Evolutionary conservation across 1,284 basidiomycete genomes (phyloP), one percentile per base, ranked within the genome.

Genomic region (Ustilago tritici): DNA sequence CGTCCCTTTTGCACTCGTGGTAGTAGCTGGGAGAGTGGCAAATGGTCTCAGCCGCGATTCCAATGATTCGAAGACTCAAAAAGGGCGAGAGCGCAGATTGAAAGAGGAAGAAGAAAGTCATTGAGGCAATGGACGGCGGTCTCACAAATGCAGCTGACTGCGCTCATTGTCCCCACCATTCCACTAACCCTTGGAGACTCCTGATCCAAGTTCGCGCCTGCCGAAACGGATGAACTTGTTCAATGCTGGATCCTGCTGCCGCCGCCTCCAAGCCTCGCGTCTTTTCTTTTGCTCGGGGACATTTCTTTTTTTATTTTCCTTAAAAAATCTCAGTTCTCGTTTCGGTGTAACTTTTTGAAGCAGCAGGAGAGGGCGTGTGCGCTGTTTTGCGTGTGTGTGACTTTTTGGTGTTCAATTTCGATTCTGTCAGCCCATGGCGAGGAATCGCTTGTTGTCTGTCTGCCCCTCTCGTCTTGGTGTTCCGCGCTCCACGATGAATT

Each of bases 231-330:
- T 46, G 43, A n/a, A 46, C 46, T 49, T 49, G n/a, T 49, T 19
- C 46, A 8, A 49, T 49, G n/a, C 46, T 28, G 23, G 8, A 14
- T 50, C 49, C 34, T 28, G 23, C 46, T 19, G 40, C 11, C 7
- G 11, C 40, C 40, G 40, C 23, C 46, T n/a, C 46, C 46, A 49
- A 23, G 46, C 46, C n/a, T 19, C 10, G 10, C 38, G 38, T 10
- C 15, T 40, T 40, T 40, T 40, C n/a, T 19, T 49, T 28, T 50
- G 49, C 49, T 28, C 49, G 28, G 49, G 49, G 23, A 50, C 49
- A 32, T 14, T 50, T 50, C 5, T 19, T 4, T 31, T 32, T 50
- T 50, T 15, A 50, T 50, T 50, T 50, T 32, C 11, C 23, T 28
- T 32, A 5, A 15, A 17, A 41, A 41, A 41, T 15, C 15, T 15